Conservation (phyloP, 2,329 filamentous ascomycete species). For the Ascochyta viciae-villosae region DNA sequence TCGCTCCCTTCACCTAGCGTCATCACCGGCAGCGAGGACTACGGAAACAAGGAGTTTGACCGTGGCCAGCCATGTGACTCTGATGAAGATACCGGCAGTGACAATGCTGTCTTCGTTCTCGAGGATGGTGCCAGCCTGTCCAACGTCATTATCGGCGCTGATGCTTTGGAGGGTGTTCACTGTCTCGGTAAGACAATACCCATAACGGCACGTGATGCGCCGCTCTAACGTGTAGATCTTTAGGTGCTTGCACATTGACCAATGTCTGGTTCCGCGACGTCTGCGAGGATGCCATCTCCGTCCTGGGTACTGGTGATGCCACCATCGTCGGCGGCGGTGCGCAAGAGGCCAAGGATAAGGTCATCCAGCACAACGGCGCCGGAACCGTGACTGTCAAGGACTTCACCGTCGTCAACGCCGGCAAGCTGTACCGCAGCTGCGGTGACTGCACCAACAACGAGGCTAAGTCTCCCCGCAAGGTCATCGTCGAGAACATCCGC, state of each 20-base stretch:
- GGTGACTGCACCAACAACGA: constrained; percentile 54
- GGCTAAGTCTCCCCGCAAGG: constrained; percentile 50
- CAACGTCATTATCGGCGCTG: constrained; percentile 62
- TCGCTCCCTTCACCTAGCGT: constrained; percentile 35
- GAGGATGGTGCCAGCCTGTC: constrained; percentile 57
- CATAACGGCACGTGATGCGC: neutral
- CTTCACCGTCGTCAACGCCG: constrained; percentile 55
- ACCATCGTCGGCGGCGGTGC: constrained; percentile 49
- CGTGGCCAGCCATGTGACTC: constrained; percentile 32
- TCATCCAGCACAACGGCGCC: constrained; percentile 47
- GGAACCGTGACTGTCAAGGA: constrained; percentile 40
- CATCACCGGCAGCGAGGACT: constrained; percentile 31
- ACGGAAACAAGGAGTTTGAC: constrained; percentile 32
- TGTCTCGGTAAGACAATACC: constrained; percentile 48
- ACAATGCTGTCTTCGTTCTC: constrained; percentile 59
- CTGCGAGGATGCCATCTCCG: constrained; percentile 46
- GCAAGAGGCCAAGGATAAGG: constrained; percentile 43
- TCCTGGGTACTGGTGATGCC: constrained; percentile 36
- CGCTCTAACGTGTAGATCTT: constrained; percentile 16
- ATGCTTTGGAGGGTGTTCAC: constrained; percentile 59
- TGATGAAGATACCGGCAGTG: constrained; percentile 31
- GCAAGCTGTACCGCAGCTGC: constrained; percentile 60
- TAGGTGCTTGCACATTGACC: constrained; percentile 55
- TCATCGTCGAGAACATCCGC: constrained; percentile 52
- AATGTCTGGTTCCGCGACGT: constrained; percentile 38